Evolutionary conservation across 257 asterid genomes (phyloP).

Genomic region (Ilex asprella): DNA sequence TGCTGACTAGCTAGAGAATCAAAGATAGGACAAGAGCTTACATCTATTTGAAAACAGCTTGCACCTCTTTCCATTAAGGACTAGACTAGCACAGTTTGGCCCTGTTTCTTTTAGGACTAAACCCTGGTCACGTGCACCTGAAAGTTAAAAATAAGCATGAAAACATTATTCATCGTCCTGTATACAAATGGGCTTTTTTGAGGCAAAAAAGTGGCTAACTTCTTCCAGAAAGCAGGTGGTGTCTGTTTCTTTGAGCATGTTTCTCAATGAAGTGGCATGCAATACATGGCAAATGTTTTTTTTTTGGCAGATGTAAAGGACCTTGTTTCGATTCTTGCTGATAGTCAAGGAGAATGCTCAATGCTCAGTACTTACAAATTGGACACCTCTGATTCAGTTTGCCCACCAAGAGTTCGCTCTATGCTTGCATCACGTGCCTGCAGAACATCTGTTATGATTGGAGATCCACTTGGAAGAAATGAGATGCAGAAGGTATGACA

Average conservation of each 20-base stretch:
- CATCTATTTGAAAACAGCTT: too few species aligned
- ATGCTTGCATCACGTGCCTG: conserved; percentile 99
- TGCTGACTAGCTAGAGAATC: too few species aligned
- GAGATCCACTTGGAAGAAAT: conserved; percentile 80
- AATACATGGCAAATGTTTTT: neutral
- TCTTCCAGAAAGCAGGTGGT: too few species aligned
- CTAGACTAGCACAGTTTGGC: too few species aligned
- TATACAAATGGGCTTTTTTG: too few species aligned
- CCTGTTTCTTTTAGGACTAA: too few species aligned
- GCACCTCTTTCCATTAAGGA: too few species aligned
- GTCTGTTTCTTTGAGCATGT: neutral
- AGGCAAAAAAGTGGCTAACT: too few species aligned
- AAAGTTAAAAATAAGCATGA: too few species aligned
- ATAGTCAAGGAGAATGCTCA: conserved; percentile 80
- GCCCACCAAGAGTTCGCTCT: conserved; percentile 86
- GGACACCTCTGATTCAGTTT: conserved; percentile 71
- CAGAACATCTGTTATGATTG: conserved; percentile 85
- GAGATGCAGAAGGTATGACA: conserved; percentile 80
- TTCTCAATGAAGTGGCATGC: conserved; percentile 4
- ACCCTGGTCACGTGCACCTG: too few species aligned
- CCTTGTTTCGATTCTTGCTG: conserved; percentile 68
- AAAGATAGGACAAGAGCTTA: too few species aligned
- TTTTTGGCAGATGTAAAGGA: conserved; percentile 65
- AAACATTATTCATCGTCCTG: too few species aligned
- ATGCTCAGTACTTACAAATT: conserved; percentile 57